Evolutionary conservation across 2,329 filamentous ascomycete species (phyloP).

Genomic region (Falciphora oryzae): DNA sequence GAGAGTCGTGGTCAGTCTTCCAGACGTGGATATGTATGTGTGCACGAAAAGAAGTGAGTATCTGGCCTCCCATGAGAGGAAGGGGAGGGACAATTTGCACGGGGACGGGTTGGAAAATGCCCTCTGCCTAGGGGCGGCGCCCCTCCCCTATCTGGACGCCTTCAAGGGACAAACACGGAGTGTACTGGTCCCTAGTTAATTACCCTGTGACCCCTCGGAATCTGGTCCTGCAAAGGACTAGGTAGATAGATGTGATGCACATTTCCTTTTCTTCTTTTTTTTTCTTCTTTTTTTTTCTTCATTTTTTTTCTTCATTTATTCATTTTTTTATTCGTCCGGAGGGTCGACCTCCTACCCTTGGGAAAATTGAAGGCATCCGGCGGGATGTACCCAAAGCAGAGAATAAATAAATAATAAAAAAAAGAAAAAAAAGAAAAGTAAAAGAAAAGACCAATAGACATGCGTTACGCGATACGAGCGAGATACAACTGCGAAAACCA

Average conservation of each 20-base stretch:
- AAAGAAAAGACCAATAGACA: neutral
- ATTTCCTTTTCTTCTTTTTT: neutral
- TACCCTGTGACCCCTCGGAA: too few relatives aligned
- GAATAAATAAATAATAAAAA: too few relatives aligned
- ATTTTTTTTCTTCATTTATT: neutral
- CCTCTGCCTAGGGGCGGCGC: neutral
- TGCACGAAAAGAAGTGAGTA: too few relatives aligned
- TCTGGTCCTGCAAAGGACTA: neutral
- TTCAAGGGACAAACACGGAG: neutral
- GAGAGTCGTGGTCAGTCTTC: too few relatives aligned
- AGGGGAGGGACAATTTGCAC: too few relatives aligned
- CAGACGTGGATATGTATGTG: too few relatives aligned
- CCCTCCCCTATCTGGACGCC: neutral
- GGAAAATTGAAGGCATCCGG: neutral
- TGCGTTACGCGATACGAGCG: too few relatives aligned
- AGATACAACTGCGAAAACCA: too few relatives aligned
- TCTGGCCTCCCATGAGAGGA: too few relatives aligned
- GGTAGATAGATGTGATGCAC: neutral
- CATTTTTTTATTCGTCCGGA: neutral
- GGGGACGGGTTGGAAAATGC: neutral
- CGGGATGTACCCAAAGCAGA: too few relatives aligned
- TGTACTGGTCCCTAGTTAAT: neutral
- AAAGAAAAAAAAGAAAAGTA: neutral
- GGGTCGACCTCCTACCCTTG: neutral
- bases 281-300: neutral